Conservation (phyloP, 306 rosid genomes). For the Sechiopsis laciniata region DNA sequence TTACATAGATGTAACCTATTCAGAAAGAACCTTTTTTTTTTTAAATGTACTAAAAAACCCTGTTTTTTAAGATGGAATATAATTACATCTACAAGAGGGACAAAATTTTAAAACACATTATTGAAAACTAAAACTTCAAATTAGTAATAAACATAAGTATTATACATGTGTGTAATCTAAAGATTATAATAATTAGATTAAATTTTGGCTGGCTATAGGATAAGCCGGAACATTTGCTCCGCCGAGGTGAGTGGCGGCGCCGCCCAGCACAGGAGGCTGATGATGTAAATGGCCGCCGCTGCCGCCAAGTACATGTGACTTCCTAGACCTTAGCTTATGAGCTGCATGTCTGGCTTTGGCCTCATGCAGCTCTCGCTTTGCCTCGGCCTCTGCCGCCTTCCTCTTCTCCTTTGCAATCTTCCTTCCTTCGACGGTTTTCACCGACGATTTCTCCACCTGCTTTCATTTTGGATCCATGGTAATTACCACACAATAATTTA, state of each 20-base stretch:
- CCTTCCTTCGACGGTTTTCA: constrained; percentile 49
- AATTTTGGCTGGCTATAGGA: not conserved
- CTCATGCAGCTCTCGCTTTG: constrained; percentile 60
- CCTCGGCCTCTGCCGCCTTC: constrained; percentile 52
- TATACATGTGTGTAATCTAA: too few species aligned
- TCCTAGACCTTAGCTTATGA: constrained; percentile 32
- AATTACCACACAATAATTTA: too few species aligned
- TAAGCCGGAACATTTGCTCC: constrained; percentile 13
- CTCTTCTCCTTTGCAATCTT: constrained; percentile 43
- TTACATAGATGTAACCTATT: too few species aligned
- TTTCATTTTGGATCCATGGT: not conserved
- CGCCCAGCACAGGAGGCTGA: constrained; percentile 6
- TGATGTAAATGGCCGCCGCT: constrained; percentile 15
- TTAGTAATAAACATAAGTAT: too few species aligned
- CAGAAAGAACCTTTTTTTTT: too few species aligned
- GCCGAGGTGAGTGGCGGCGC: not conserved
- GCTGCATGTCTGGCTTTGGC: constrained; percentile 58
- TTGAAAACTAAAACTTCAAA: too few species aligned
- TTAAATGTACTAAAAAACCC: too few species aligned
- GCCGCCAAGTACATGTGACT: not conserved
- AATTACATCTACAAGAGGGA: too few species aligned
- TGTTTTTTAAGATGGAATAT: too few species aligned
- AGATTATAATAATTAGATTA: too few species aligned
- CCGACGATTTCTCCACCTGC: constrained; percentile 50
- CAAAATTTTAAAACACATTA: too few species aligned